Base-by-base conservation (phyloP, 768 basidiomycete species). In the Suillus tomentosus region DNA sequence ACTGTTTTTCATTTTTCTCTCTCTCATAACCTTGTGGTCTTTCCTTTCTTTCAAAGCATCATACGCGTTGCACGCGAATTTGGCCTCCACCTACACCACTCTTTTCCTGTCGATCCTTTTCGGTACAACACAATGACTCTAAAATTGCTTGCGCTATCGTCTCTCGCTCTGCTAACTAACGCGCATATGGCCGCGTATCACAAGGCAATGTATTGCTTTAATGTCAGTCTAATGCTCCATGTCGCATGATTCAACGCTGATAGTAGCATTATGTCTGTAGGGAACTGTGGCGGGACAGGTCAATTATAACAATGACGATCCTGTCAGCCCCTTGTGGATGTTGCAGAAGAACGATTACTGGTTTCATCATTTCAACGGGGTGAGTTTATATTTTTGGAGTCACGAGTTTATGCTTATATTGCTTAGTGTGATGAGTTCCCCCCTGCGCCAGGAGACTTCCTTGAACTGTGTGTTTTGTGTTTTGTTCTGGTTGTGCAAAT, bases 361-460 rank as follows among this genome's bases (percentile, higher is more conserved):
- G 82, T 79, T 66, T 31, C 65, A 66, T 40, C 65, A 66, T 50
- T 14, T 65, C 6, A 66, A 66, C 24, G 27, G 55, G 37, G 65
- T 64, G 19, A 22, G 83, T 82, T 62, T 71, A 78, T 77, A 45
- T 50, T 63, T 56, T 64, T 51, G 64, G 55, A 10, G 63, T 3
- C 61, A 64, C 31, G 27, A 61, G 27, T 65, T 54, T 24, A 3
- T 62, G 80, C 79, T 81, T 71, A 80, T 79, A 67, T 73, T 74
- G 10, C 61, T 65, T 74, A 82, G 81, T 82, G 81, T 64, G 80
- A 82, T 64, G 71, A 79, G 64, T 81, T 82, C 65, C 82, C 82
- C 5, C 82, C 82, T 1, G 76, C 70, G 5, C 68, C 72, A 22
- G 81, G 79, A 2, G 77, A 78, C 57, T 82, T 81, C 64, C 76